Percentiles rank a stretch among this genome's conserved stretches.
Evolutionary conservation across 1,284 basidiomycete species (phyloP).

Genomic region (Sanghuangporus sanghuang): DNA sequence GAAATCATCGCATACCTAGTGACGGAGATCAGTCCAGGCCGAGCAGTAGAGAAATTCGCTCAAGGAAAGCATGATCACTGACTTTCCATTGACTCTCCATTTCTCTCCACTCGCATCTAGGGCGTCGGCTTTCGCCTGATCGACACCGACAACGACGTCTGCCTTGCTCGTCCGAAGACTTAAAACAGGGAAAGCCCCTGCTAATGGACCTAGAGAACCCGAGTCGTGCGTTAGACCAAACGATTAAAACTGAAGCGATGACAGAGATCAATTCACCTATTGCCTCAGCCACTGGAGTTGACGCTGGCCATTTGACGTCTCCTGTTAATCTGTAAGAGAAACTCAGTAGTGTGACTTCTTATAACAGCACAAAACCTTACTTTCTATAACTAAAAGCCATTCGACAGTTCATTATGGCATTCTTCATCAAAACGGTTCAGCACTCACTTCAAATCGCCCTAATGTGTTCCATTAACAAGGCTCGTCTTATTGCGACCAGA

Average conservation of each 20-base stretch:
- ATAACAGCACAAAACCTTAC: conserved; percentile 36
- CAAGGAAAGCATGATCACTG: conserved; percentile 27
- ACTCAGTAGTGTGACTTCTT: conserved; percentile 27
- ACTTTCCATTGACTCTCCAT: conserved; percentile 84
- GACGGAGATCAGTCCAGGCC: background rate
- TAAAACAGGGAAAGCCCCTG: conserved; percentile 75
- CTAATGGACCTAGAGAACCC: conserved; percentile 57
- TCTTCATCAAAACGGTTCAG: background rate
- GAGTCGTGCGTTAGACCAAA: background rate
- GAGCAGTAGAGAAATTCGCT: background rate
- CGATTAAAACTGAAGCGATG: conserved; percentile 3
- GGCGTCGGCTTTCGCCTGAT: conserved; percentile 55
- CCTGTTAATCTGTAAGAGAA: conserved; percentile 67
- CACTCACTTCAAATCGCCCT: conserved; percentile 86
- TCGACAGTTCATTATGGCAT: background rate
- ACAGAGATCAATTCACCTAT: conserved; percentile 53
- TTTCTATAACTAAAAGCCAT: conserved; percentile 65
- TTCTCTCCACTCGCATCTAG: conserved; percentile 66
- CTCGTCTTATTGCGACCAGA: background rate
- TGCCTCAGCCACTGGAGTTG: conserved; percentile 74
- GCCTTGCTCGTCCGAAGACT: conserved; percentile 95
- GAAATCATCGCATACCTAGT: conserved; percentile 45
- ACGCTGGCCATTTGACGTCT: conserved; percentile 85
- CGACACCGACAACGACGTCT: conserved; percentile 85
- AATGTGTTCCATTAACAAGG: background rate